phyloP scores from a whole-genome alignment of 495 filamentous ascomycete genomes.

The Ramalina peruviana region DNA sequence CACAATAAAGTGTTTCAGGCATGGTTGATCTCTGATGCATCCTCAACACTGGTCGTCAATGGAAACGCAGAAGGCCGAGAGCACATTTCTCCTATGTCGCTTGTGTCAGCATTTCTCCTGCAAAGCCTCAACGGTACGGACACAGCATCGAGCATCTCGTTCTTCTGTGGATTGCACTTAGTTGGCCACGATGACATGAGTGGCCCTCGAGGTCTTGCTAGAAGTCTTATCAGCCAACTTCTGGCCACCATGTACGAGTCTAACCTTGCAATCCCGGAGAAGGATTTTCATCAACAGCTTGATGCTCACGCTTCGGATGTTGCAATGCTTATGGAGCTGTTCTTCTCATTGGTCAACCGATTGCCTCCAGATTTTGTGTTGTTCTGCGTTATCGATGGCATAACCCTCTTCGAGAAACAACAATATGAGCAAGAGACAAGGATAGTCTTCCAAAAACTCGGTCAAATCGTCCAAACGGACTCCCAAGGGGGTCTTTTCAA shows the following conservation, averaged over 20 bases:
- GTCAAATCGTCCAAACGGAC: too few relatives aligned
- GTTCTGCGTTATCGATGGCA: conserved; percentile 4
- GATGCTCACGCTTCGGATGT: too few relatives aligned
- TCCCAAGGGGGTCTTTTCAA: too few relatives aligned
- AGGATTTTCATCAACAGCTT: too few relatives aligned
- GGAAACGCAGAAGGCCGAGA: not conserved
- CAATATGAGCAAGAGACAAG: too few relatives aligned
- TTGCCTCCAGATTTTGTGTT: not conserved
- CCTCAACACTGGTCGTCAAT: not conserved
- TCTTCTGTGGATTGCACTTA: not conserved
- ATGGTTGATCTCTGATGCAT: not conserved
- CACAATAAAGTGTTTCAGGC: not conserved
- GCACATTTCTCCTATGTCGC: not conserved
- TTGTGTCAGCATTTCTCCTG: not conserved
- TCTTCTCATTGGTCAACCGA: not conserved
- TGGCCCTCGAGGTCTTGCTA: not conserved
- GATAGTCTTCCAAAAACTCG: too few relatives aligned
- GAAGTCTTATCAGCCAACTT: not conserved
- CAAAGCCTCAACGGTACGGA: not conserved
- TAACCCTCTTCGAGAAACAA: conserved; percentile 1
- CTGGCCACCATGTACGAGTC: not conserved
- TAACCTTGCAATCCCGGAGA: not conserved
- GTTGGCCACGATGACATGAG: not conserved
- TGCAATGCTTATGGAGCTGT: not conserved
- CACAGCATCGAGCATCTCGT: not conserved